Evolutionary conservation across 805 yeast genomes (phyloP).

Genomic region (Teunomyces barrocoloradensis): DNA sequence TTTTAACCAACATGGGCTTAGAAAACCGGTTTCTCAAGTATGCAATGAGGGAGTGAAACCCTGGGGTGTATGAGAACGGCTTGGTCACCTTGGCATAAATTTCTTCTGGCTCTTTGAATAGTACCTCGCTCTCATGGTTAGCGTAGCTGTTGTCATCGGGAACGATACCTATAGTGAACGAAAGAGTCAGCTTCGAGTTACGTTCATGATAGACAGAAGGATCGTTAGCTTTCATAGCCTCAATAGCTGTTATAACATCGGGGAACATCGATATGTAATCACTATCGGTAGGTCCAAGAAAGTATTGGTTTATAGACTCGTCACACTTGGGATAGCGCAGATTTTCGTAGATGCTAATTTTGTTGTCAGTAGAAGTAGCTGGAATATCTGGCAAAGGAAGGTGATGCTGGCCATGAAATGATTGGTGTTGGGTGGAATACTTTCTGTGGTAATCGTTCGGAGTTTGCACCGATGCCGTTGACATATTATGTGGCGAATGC

Average conservation of each 20-base stretch:
- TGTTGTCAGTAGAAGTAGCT: neutral
- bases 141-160: slow-evolving; percentile 33
- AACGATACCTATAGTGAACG: slow-evolving; percentile 47
- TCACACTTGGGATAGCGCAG: slow-evolving; percentile 48
- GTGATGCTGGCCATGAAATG: slow-evolving; percentile 14
- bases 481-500: slow-evolving; percentile 27
- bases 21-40: slow-evolving; percentile 73
- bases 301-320: slow-evolving; percentile 62
- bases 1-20: slow-evolving; percentile 64
- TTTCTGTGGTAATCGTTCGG: neutral
- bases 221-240: slow-evolving; percentile 34
- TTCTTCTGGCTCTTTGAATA: slow-evolving; percentile 63
- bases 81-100: slow-evolving; percentile 70
- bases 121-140: slow-evolving; percentile 12
- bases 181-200: slow-evolving; percentile 41
- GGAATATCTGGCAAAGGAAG: slow-evolving; percentile 11
- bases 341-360: slow-evolving; percentile 14
- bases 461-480: neutral
- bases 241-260: slow-evolving; percentile 50
- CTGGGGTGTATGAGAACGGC: slow-evolving; percentile 89
- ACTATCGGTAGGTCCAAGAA: slow-evolving; percentile 51
- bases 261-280: slow-evolving; percentile 52
- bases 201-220: slow-evolving; percentile 40
- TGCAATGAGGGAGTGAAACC: slow-evolving; percentile 76
- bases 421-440: neutral